Base-by-base conservation (phyloP, 1,284 basidiomycete species). In the Ceratobasidium sp. region DNA sequence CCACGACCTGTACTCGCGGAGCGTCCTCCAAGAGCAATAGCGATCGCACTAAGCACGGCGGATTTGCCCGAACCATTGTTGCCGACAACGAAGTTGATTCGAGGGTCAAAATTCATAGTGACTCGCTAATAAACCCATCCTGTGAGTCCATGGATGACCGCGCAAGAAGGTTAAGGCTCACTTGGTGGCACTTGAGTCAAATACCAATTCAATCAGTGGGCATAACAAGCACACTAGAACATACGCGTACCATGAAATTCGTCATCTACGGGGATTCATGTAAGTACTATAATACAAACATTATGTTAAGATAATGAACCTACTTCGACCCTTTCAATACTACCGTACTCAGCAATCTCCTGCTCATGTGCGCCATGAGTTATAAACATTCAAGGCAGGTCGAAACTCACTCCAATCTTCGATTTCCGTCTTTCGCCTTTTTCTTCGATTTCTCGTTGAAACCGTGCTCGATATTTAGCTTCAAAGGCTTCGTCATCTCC, bases 61-160 rank as follows among this genome's bases (percentile, higher is more conserved):
- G 95, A 97, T 87, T 99, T 99, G 18, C 98, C 97, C 13, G 66
- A 83, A 58, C 89, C 89, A 82, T 90, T 90, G 88, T 84, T 86
- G 89, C 98, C 98, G 78, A 98, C 97, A 81, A 99, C 94, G 84
- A 99, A 99, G 86, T 99, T 99, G 84, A 99, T 94, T 84, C 96
- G 95, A 2, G 93, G 92, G 0, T 94, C 95, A 81, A 98, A 95
- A 5, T 89, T 88, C 84, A 98, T 94, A 0, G 89, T 91, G 66
- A 97, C 89, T 84, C 90, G 92, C 83, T 91, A 15, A 23, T 33
- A 26, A 10, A 5, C 1, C n/a, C 12, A 42, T n/a, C 13, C 13
- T n/a, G 12, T 58, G 13, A 56, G 61, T 67, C 20, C 23, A n/a
- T 58, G 23, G 23, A 42, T 20, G 44, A 56, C 5, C 1, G 44